phyloP scores from a whole-genome alignment of 805 yeast species.

The Saccharomycopsis olivae region DNA sequence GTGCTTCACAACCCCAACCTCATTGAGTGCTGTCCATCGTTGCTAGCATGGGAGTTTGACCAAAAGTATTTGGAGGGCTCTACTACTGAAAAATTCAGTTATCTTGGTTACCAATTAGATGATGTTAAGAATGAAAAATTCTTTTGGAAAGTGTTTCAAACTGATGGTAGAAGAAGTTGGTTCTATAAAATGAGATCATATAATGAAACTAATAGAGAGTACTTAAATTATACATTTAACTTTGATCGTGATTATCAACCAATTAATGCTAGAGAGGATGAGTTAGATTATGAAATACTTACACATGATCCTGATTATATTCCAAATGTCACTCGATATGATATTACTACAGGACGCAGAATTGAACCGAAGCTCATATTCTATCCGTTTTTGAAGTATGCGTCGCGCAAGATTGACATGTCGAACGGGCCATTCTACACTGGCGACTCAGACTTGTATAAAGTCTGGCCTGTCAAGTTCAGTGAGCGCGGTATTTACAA shows the following conservation, averaged over 20 bases:
- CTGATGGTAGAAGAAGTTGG: constrained; percentile 47
- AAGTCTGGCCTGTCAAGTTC: constrained; percentile 43
- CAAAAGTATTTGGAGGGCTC: constrained; percentile 35
- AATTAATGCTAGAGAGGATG: constrained; percentile 1
- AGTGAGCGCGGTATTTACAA: constrained; percentile 43
- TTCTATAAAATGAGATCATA: constrained; percentile 29
- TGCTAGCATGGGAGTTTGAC: constrained; percentile 40
- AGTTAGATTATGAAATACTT: constrained; percentile 16
- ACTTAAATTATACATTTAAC: constrained; percentile 26
- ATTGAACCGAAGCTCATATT: constrained; percentile 34
- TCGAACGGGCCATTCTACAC: constrained; percentile 39
- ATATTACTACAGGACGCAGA: constrained; percentile 43
- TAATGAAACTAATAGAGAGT: constrained; percentile 8
- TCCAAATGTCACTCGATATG: constrained; percentile 26
- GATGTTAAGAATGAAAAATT: constrained; percentile 4
- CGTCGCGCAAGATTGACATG: constrained; percentile 43
- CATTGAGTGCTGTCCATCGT: constrained; percentile 23
- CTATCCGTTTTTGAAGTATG: constrained; percentile 42
- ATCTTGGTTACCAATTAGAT: neutral
- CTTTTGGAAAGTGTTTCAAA: constrained; percentile 16
- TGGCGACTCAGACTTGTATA: constrained; percentile 25
- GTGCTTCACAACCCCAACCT: constrained; percentile 24
- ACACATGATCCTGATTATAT: constrained; percentile 16
- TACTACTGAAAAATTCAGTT: constrained; percentile 20
- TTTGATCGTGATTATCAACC: constrained; percentile 22